Percentiles rank a stretch among this genome's conserved stretches.
phyloP scores from a whole-genome alignment of 495 filamentous ascomycete species.

The Massariosphaeria phaeospora region DNA sequence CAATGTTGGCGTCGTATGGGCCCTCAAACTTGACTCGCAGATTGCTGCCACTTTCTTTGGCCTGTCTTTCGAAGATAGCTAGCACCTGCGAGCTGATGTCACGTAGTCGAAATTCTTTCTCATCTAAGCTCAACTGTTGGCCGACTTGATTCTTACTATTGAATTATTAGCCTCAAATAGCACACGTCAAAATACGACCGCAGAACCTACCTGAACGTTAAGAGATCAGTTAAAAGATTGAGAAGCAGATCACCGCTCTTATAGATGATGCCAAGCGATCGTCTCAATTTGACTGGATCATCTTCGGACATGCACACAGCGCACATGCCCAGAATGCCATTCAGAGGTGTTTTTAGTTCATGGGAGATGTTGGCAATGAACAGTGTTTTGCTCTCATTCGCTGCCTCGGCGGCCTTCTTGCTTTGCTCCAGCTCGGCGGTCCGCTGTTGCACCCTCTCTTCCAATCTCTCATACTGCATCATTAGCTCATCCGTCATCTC shows the following conservation, averaged over 20 bases:
- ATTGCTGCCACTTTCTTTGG: conserved; percentile 67
- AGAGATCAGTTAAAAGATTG: conserved; percentile 81
- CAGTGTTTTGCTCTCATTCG: conserved; percentile 89
- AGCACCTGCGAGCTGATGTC: conserved; percentile 74
- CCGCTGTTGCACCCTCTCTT: conserved; percentile 76
- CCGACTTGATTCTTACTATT: conserved; percentile 85
- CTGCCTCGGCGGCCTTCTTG: conserved; percentile 85
- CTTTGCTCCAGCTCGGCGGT: conserved; percentile 80
- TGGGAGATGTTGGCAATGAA: conserved; percentile 97
- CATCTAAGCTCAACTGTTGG: conserved; percentile 68
- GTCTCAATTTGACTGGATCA: conserved; percentile 67
- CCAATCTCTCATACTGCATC: conserved; percentile 76
- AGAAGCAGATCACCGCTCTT: conserved; percentile 84
- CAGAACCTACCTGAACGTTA: conserved; percentile 57
- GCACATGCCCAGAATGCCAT: conserved; percentile 90
- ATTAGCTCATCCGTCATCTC: conserved; percentile 88
- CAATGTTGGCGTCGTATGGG: conserved; percentile 44
- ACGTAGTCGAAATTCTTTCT: conserved; percentile 75
- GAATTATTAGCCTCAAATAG: background rate
- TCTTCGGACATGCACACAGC: conserved; percentile 88
- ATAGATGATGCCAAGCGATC: conserved; percentile 78
- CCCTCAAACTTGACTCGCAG: conserved; percentile 66
- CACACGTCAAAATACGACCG: background rate
- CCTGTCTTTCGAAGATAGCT: conserved; percentile 85
- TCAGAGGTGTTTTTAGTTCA: conserved; percentile 86